A percentile compares a stretch with the other conserved stretches of the same genome.
phyloP scores from a whole-genome alignment of 768 basidiomycete species.

The Serendipita sp. region DNA sequence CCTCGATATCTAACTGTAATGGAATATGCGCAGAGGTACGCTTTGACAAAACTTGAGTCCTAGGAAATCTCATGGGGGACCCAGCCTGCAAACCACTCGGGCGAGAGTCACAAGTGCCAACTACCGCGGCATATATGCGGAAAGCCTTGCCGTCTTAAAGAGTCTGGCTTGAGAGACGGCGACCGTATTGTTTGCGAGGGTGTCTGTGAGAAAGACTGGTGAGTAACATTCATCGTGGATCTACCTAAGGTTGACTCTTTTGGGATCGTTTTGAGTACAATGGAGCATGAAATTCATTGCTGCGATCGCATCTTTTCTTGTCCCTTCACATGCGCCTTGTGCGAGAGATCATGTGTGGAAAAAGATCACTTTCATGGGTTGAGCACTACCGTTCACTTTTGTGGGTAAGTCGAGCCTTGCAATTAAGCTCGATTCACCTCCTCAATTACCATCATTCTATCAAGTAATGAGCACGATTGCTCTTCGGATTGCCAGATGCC shows the following conservation, averaged over 20 bases:
- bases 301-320: constrained; percentile 35
- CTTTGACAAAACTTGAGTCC: no score
- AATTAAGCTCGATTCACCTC: background rate
- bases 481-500: constrained; percentile 23
- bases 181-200: background rate
- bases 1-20: no score
- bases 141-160: constrained; percentile 17
- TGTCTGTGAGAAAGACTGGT: background rate
- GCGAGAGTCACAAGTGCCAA: constrained; percentile 35
- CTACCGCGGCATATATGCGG: constrained; percentile 39
- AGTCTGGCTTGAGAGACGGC: background rate
- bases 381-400: constrained; percentile 29
- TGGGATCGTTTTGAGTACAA: background rate
- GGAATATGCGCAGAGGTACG: no score
- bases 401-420: constrained; percentile 28
- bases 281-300: constrained; percentile 27
- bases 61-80: no score
- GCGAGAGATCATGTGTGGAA: constrained; percentile 34
- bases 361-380: constrained; percentile 38
- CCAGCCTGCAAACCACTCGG: constrained; percentile 34
- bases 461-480: constrained; percentile 39
- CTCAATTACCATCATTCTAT: background rate
- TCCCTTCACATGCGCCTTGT: constrained; percentile 36
- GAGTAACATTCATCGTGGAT: background rate
- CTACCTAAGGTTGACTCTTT: background rate